Evolutionary conservation across 495 filamentous ascomycete genomes (phyloP).

Genomic region (Daldinia childiae): DNA sequence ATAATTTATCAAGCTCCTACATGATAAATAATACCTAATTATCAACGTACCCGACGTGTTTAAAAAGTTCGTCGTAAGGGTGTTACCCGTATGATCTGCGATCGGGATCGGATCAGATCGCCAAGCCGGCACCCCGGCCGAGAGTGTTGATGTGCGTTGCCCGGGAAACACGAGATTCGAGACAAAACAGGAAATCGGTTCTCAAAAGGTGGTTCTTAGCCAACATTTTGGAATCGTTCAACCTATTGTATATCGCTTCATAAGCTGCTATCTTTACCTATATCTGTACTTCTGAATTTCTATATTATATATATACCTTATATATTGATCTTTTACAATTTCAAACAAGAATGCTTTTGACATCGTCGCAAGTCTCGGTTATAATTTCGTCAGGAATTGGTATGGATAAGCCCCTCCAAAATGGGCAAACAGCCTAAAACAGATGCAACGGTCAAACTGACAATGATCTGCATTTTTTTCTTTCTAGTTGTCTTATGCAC

Average conservation of each 20-base stretch:
- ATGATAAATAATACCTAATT: neutral
- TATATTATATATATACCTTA: constrained; percentile 10
- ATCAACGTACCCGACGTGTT: neutral
- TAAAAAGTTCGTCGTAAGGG: neutral
- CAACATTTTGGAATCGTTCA: constrained; percentile 7
- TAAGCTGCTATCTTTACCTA: constrained; percentile 9
- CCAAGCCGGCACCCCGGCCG: constrained; percentile 38
- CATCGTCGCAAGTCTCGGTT: constrained; percentile 62
- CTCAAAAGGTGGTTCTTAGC: constrained; percentile 13
- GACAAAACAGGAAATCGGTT: constrained; percentile 35
- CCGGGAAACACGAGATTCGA: constrained; percentile 28
- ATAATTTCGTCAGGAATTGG: constrained; percentile 59
- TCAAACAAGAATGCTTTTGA: constrained; percentile 56
- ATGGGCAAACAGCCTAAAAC: neutral
- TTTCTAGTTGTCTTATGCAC: constrained; percentile 60
- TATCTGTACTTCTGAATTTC: constrained; percentile 1
- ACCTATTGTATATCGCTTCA: constrained; percentile 9
- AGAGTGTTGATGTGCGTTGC: constrained; percentile 24
- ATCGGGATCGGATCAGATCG: constrained; percentile 35
- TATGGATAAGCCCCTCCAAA: constrained; percentile 45
- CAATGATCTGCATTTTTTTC: constrained; percentile 9
- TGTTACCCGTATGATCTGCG: constrained; percentile 29
- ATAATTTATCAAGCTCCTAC: neutral
- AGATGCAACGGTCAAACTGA: neutral
- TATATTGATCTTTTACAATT: constrained; percentile 15